These are phyloP conservation scores for Nicotiana otophora DNA, from an alignment of 257 asterid genomes.

Conservation along the genomic window DNA sequence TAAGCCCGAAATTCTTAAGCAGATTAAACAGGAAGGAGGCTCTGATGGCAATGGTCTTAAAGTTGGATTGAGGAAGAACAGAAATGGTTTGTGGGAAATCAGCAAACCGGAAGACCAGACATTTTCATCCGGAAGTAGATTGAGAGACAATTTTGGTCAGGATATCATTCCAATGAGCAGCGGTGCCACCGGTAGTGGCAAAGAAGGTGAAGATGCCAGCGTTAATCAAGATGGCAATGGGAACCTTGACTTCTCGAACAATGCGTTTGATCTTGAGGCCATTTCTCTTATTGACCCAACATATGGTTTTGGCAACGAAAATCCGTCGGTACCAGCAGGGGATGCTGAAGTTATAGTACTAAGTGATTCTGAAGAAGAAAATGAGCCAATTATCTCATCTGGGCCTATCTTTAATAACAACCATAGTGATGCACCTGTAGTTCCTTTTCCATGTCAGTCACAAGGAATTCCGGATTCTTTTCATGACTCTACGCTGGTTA, in stretches of 20 bases:
- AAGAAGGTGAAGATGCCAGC: conserved; percentile 80
- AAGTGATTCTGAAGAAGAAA: conserved; percentile 90
- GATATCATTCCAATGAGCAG: conserved; percentile 75
- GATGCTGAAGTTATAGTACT: conserved; percentile 68
- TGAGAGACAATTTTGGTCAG: conserved; percentile 30
- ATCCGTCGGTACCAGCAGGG: conserved; percentile 38
- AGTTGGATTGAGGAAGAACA: conserved; percentile 61
- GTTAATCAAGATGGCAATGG: conserved; percentile 78
- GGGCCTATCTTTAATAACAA: conserved; percentile 29
- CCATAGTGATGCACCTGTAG: conserved; percentile 35
- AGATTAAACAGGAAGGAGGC: conserved; percentile 67
- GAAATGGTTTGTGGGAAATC: conserved; percentile 73
- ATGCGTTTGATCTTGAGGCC: conserved; percentile 68
- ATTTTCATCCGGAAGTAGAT: conserved; percentile 38
- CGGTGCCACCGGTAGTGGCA: conserved; percentile 84
- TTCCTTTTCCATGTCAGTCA: conserved; percentile 38
- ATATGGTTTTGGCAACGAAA: conserved; percentile 32
- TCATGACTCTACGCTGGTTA: conserved; percentile 40
- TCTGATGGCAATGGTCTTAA: conserved; percentile 71
- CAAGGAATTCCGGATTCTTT: conserved; percentile 57
- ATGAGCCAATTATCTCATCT: conserved; percentile 35
- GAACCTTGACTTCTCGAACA: conserved; percentile 49
- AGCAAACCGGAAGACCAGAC: conserved; percentile 52
- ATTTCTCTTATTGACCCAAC: conserved; percentile 46
- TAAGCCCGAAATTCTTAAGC: conserved; percentile 44